A percentile compares a stretch with the other conserved stretches of the same genome.
These are phyloP conservation scores for Isabelozyma rhagii DNA, from an alignment of 805 yeast genomes.

Conservation along the genomic window DNA sequence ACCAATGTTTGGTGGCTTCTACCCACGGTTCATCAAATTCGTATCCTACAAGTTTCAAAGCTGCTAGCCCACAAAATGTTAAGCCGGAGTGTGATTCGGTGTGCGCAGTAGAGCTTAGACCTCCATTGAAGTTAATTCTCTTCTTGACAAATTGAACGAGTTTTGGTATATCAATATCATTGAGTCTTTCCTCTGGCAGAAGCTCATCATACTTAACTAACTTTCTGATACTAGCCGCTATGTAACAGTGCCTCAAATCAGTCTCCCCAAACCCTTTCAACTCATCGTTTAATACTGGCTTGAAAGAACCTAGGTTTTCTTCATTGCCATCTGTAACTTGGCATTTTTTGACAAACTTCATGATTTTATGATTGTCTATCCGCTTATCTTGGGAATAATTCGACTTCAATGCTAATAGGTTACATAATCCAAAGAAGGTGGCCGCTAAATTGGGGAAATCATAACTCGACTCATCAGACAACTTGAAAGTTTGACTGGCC, in stretches of 20 bases:
- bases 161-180: conserved; percentile 41
- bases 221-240: conserved; percentile 64
- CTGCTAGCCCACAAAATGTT: conserved; percentile 77
- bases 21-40: conserved; percentile 15
- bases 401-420: conserved; percentile 49
- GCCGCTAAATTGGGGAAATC: conserved; percentile 69
- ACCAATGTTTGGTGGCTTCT: conserved; percentile 50
- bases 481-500: conserved; percentile 49
- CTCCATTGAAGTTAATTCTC: conserved; percentile 56
- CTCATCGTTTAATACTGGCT: conserved; percentile 24
- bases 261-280: conserved; percentile 52
- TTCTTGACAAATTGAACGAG: conserved; percentile 34
- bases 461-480: conserved; percentile 24
- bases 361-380: conserved; percentile 45
- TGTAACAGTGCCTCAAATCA: conserved; percentile 71
- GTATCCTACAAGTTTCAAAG: conserved; percentile 42
- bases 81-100: conserved; percentile 84
- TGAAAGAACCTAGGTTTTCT: conserved; percentile 25
- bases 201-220: conserved; percentile 42
- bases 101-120: conserved; percentile 51
- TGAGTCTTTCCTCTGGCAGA: conserved; percentile 11
- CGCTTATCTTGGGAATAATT: conserved; percentile 23
- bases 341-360: conserved; percentile 55
- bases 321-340: conserved; percentile 41
- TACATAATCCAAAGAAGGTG: conserved; percentile 70